Evolutionary conservation across 129 eudicot genomes (phyloP).

Genomic region (Tagetes erecta): DNA sequence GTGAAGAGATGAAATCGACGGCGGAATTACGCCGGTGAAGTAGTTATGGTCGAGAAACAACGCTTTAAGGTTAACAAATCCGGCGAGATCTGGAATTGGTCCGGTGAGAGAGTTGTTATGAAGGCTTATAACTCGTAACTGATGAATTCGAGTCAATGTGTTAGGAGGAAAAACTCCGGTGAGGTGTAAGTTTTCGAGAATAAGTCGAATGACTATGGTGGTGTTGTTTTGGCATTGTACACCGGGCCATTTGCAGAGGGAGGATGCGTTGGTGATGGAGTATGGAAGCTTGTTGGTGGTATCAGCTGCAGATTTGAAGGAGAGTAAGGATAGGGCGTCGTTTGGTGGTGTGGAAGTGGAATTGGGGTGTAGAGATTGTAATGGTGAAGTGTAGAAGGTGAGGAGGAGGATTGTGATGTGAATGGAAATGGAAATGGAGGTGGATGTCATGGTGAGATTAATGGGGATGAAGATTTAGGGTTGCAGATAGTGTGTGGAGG

Average conservation of each 20-base stretch:
- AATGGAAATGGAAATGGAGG: slow-evolving; percentile 18
- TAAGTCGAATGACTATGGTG: slow-evolving; percentile 41
- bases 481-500: not conserved
- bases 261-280: slow-evolving; percentile 16
- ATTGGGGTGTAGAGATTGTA: not conserved
- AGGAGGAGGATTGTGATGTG: not conserved
- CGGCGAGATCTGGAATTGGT: slow-evolving; percentile 74
- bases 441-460: slow-evolving; percentile 19
- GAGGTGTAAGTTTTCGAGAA: slow-evolving; percentile 48
- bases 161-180: slow-evolving; percentile 54
- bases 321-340: slow-evolving; percentile 47
- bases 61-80: slow-evolving; percentile 53
- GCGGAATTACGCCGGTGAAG: slow-evolving; percentile 61
- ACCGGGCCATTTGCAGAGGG: slow-evolving; percentile 74
- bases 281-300: slow-evolving; percentile 37
- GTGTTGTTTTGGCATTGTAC: slow-evolving; percentile 45
- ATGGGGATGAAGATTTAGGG: slow-evolving; percentile 29
- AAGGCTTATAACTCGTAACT: slow-evolving; percentile 73
- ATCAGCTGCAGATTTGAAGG: slow-evolving; percentile 75
- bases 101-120: slow-evolving; percentile 83
- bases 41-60: slow-evolving; percentile 58
- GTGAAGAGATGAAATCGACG: slow-evolving; percentile 61
- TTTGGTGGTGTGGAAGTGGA: not conserved
- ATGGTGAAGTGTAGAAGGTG: slow-evolving; percentile 10
- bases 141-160: slow-evolving; percentile 53